Evolutionary conservation across 345 rosid genomes (phyloP), one percentile per base, ranked within the genome.

Genomic region (Microcos paniculata): DNA sequence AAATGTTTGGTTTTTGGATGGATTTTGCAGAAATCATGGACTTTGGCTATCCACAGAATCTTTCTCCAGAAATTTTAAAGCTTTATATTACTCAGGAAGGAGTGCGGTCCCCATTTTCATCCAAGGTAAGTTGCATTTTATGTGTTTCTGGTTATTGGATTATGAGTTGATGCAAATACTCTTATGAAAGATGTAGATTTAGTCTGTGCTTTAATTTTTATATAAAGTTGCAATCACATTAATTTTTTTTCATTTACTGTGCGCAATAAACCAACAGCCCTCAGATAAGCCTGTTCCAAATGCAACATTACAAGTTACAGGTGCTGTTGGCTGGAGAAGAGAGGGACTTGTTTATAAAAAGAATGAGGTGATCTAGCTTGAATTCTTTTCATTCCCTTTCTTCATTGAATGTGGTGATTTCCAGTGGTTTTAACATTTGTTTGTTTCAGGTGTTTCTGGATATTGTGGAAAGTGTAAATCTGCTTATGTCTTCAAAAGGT

Each of bases 271-370:
- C 64, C 11, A 82, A 82, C 73, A 91, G 97, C 91, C 97, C 0
- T 76, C 92, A 26, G 98, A 96, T 78, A 96, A 80, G 87, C 92
- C 98, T 72, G 96, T 93, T 52, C 99, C 99, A 28, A 96, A 96
- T 88, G 99, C 99, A 55, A 96, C 99, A 33, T 86, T 93, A 80
- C 99, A 96, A 96, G 99, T 93, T 82, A 96, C 98, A 0, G 99
- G 99, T 82, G 98, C 99, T 71, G 98, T 96, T 80, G 99, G 99
- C 71, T 96, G 98, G 98, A 89, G 98, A 72, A 92, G 99, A 82
- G 99, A 93, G 87, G 99, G 99, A 40, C 99, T 93, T 79, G 83
- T 74, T 82, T 93, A 96, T 80, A 96, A 96, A 80, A 93, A 96
- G 88, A 93, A 96, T 82, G 99, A 96, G 94, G 99, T 91, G 78